Evolutionary conservation across 106 monocot species (phyloP), one percentile per base, ranked within the genome.

Genomic region (Dioscorea zingiberensis): DNA sequence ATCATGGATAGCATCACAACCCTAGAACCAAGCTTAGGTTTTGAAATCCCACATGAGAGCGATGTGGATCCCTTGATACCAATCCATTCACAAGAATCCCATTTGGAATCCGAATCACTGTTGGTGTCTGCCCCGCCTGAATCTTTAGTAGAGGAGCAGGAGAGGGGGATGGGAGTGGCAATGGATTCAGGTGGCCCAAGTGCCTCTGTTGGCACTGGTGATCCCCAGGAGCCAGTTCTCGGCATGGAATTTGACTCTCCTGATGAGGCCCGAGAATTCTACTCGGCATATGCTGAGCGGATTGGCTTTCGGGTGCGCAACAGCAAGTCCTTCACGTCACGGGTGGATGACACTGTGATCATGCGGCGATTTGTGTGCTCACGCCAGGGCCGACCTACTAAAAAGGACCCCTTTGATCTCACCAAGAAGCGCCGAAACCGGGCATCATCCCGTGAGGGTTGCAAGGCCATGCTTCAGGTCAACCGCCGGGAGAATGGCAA

Each of bases 351-450:
- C 54, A 78, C 83, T 0, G 83, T 90, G 47, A 87, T 93, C 56
- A 93, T 93, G 92, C 81, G 92, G 23, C 70, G 92, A 18, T 93
- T 93, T 54, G 92, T 93, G 32, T 93, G 92, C 55, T 93, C 92
- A 11, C 84, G 84, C 32, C 84, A 93, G 64, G 92, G 92, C 16
- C 58, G 71, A 30, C 87, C 84, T 14, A 64, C 84, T 3, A 93
- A 85, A 55, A 93, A 87, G 80, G 87, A 93, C 62, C 87, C 84
- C 15, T 84, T 82, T 58, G 84, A 83, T 56, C 73, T 81, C 55
- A 77, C 68, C 28, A 93, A 89, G 84, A 84, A 86, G 77, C 66
- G 93, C 3, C 71, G 93, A 2, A 98, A 93, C 25, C 77, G 93
- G 10, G 61, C 72, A 1, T 93, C 93, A 10, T 84, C 93, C 2